Base-by-base conservation (phyloP, 208 protist species). In the Leishmania guyanensis region DNA sequence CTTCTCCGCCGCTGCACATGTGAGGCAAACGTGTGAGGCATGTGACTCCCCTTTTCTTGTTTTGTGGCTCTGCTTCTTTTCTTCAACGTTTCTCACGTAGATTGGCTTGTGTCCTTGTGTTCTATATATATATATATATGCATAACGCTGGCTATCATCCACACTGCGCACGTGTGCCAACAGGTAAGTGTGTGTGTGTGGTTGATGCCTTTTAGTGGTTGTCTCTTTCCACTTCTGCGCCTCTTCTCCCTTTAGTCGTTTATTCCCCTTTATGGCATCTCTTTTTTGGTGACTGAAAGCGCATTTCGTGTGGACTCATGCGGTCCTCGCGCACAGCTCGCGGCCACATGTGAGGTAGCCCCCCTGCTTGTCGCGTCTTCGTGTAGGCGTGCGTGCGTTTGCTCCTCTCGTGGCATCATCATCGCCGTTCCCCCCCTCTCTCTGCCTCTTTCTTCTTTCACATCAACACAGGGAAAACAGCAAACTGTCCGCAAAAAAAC, bases 241-340 rank as follows among this genome's bases (percentile, higher is more conserved):
- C 53, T 51, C 54, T 79, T 36, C 46, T 79, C 75, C 60, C 20
- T 51, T 74, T 64, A 65, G 29, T 58, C 62, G 39, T 74, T 60
- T 26, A 75, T 48, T 73, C 16, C 8, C 65, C 43, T 6, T 46
- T 22, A 26, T 26, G 65, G 2, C 26, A 64, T 29, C 6, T 29
- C 58, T 14, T 26, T 64, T 22, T 4, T 64, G 26, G 26, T 1
- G 58, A 9, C 8, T 33, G 58, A 64, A 33, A n/a, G 8, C 5
- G 48, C 26, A 5, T 5, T 50, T 71, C 48, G 66, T 46, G 33
- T 46, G 66, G 66, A 5, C 0, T 43, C 39, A 20, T 29, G 66
- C 22, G 39, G 66, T 22, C 16, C 33, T 71, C 17, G 26, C 64
- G 29, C 66, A 71, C 39, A 17, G 66, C 33, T 26, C n/a, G 66